Percentiles rank a stretch among this genome's conserved stretches.
These are phyloP conservation scores for Colletotrichum cuscutae DNA, from an alignment of 2,329 filamentous ascomycete species.

Conservation along the genomic window DNA sequence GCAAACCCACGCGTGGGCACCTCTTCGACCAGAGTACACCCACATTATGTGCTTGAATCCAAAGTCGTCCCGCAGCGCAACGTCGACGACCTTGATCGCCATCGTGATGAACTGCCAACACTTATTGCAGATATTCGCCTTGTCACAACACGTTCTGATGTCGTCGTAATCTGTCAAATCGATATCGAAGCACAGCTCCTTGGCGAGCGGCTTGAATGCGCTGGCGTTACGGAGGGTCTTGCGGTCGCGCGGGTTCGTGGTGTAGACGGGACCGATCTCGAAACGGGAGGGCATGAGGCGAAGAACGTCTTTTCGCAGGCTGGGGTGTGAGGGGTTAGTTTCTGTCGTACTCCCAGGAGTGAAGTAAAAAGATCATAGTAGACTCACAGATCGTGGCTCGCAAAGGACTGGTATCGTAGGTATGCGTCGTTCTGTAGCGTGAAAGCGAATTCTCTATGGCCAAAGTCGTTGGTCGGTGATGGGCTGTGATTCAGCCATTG, in stretches of 20 bases:
- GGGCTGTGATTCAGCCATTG: constrained; percentile 98
- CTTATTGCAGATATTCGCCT: constrained; percentile 91
- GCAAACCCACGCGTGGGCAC: constrained; percentile 98
- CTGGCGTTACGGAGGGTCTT: constrained; percentile 85
- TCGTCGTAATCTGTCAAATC: constrained; percentile 99
- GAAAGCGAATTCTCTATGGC: constrained; percentile 94
- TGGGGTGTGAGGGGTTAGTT: constrained; percentile 44
- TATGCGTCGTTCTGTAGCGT: constrained; percentile 94
- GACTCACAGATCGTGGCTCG: constrained; percentile 62
- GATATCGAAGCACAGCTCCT: constrained; percentile 99
- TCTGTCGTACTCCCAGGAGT: neutral
- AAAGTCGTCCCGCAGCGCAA: constrained; percentile 90
- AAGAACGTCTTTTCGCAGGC: constrained; percentile 90
- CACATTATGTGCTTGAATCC: constrained; percentile 97
- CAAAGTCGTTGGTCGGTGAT: constrained; percentile 86
- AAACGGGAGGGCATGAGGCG: constrained; percentile 91
- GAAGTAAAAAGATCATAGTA: neutral
- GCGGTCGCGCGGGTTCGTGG: constrained; percentile 90
- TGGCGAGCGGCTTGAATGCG: constrained; percentile 86
- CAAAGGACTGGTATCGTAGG: constrained; percentile 84
- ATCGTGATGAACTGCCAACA: constrained; percentile 99
- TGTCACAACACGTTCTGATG: constrained; percentile 92
- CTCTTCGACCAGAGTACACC: constrained; percentile 97
- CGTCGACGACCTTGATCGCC: constrained; percentile 94
- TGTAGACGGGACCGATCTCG: constrained; percentile 98